Base-by-base conservation (phyloP, 108 stramenopile species). In the Cyclostephanos tholiformis region DNA sequence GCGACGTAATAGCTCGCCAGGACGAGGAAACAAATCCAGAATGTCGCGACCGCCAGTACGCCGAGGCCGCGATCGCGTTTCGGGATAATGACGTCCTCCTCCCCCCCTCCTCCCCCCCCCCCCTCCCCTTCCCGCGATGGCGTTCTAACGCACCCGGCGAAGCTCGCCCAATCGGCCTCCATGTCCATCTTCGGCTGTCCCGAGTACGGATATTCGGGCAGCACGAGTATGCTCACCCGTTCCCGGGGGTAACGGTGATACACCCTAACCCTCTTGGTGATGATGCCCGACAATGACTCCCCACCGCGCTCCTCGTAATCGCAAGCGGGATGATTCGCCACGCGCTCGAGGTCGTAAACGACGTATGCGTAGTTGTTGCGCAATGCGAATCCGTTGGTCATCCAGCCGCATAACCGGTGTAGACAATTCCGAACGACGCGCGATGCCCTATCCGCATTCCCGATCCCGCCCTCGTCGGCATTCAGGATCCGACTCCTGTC, bases 141-240 rank as follows among this genome's bases (percentile, higher is more conserved):
- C 38, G 67, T 48, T 0, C 72, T 63, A 26, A 39, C 51, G 30
- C 57, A 57, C 32, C 84, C 82, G 30, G 57, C 60, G 46, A 83
- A 84, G 55, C 77, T 67, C 23, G 65, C 78, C 62, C 88, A 75
- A 66, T 91, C 89, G 19, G 86, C 87, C 63, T 91, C 88, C 69
- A 91, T 72, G 59, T 91, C 90, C 44, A 63, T 72, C 82, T 89
- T 91, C 27, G 88, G 72, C 66, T 89, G 88, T 4, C 88, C 90
- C 14, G 87, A 88, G 6, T 81, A 71, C 1, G 90, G 90, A 71
- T 82, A 76, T 27, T 76, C 60, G 16, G 85, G 86, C 23, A 91
- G 65, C 27, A 82, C 74, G 62, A 89, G 36, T 59, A 91, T 80
- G 14, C 82, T 69, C 22, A 86, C 62, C 53, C 78, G 63, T 51